Evolutionary conservation across 768 basidiomycete species (phyloP).

Genomic region (Favolaschia claudopus): DNA sequence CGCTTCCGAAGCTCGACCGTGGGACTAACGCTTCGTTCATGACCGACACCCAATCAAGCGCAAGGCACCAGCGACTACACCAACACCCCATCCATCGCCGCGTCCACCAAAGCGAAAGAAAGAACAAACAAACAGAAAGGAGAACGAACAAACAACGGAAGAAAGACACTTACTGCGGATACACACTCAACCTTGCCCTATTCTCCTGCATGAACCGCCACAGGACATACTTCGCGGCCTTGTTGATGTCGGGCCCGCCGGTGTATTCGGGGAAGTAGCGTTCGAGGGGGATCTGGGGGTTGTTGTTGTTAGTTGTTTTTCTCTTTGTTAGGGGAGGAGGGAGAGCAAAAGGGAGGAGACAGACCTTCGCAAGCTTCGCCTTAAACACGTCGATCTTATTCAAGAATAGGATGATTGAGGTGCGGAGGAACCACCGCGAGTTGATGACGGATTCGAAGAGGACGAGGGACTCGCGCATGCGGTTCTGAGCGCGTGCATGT

Average conservation of each 20-base stretch:
- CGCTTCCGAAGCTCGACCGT: too few species aligned
- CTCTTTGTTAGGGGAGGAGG: too few species aligned
- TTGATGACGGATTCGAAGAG: slow-evolving; percentile 71
- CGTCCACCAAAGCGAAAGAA: too few species aligned
- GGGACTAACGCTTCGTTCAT: too few species aligned
- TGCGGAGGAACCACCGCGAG: slow-evolving; percentile 62
- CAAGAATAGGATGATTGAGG: slow-evolving; percentile 49
- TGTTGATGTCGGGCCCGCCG: slow-evolving; percentile 89
- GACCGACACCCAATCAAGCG: too few species aligned
- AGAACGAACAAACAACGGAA: too few species aligned
- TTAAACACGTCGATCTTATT: slow-evolving; percentile 58
- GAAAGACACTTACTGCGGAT: slow-evolving; percentile 76
- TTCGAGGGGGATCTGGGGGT: slow-evolving; percentile 81
- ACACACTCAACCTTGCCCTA: slow-evolving; percentile 82
- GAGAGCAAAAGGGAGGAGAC: neutral
- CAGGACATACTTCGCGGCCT: slow-evolving; percentile 92
- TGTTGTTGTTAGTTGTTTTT: too few species aligned
- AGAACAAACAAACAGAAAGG: too few species aligned
- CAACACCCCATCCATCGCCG: too few species aligned
- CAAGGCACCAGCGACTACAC: too few species aligned
- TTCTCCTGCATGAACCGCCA: slow-evolving; percentile 97
- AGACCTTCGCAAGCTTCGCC: slow-evolving; percentile 52
- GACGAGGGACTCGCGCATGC: slow-evolving; percentile 47
- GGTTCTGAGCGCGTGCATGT: neutral
- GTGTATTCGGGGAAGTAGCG: slow-evolving; percentile 89